Evolutionary conservation across 495 filamentous ascomycete genomes (phyloP).

Genomic region (Mytilinidion resinicola): DNA sequence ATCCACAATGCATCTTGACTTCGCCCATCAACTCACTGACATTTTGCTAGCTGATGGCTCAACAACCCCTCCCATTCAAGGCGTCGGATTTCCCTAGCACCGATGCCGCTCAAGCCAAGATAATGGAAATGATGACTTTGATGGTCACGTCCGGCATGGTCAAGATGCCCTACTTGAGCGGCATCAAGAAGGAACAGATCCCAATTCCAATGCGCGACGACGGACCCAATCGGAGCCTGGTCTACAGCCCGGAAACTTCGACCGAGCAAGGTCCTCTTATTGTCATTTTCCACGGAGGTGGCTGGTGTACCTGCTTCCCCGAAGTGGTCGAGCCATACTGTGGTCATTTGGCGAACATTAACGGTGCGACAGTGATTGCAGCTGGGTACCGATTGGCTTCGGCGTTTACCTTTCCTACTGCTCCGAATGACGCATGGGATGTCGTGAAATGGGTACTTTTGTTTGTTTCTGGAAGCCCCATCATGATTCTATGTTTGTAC

Average conservation of each 20-base stretch:
- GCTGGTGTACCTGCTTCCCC: slow-evolving; percentile 3
- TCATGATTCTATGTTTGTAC: too few species aligned
- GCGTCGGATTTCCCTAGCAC: slow-evolving; percentile 3
- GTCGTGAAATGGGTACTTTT: slow-evolving; percentile 12
- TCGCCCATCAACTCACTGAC: background rate
- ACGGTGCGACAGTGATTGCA: background rate
- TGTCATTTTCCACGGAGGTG: slow-evolving; percentile 8
- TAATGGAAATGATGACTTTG: slow-evolving; percentile 2
- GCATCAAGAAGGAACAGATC: slow-evolving; percentile 12
- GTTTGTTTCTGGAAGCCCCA: too few species aligned
- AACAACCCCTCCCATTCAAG: slow-evolving; percentile 2
- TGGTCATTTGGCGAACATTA: background rate
- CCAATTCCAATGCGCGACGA: slow-evolving; percentile 22
- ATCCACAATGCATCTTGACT: background rate
- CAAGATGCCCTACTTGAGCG: slow-evolving; percentile 4
- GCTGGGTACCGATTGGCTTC: slow-evolving; percentile 1
- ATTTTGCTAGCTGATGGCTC: background rate
- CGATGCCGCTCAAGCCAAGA: background rate
- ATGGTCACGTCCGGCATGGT: slow-evolving; percentile 12
- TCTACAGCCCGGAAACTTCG: slow-evolving; percentile 2
- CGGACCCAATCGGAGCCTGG: background rate
- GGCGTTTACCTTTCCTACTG: background rate
- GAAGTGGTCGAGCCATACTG: background rate
- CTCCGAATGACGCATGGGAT: background rate
- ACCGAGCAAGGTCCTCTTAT: background rate